These are phyloP conservation scores for Amylocystis lapponica DNA, from an alignment of 768 basidiomycete genomes.

Conservation along the genomic window DNA sequence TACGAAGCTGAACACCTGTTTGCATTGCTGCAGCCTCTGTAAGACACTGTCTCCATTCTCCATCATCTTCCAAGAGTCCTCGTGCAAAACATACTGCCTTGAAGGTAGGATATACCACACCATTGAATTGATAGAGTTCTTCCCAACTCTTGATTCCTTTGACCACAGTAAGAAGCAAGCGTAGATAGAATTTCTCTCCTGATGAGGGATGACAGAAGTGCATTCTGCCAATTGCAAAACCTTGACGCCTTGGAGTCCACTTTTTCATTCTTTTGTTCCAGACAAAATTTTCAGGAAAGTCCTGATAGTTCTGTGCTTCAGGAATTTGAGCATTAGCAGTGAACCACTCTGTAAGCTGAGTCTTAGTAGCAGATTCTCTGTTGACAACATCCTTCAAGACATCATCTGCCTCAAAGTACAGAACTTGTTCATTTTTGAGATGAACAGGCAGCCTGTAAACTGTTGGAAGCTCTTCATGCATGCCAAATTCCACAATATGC, in stretches of 20 bases:
- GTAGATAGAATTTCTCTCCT: constrained; percentile 37
- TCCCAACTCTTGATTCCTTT: constrained; percentile 28
- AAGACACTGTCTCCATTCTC: constrained; percentile 37
- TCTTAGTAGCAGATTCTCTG: constrained; percentile 12
- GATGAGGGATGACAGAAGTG: constrained; percentile 30
- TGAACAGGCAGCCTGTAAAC: constrained; percentile 40
- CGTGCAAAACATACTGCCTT: constrained; percentile 34
- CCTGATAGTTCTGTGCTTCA: constrained; percentile 24
- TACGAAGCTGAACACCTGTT: constrained; percentile 29
- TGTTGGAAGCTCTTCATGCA: constrained; percentile 28
- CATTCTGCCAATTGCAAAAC: constrained; percentile 36
- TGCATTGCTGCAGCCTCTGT: constrained; percentile 34
- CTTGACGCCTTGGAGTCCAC: constrained; percentile 27
- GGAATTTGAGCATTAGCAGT: constrained; percentile 8
- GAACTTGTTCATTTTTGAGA: constrained; percentile 29
- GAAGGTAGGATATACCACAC: constrained; percentile 24
- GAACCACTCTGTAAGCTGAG: constrained; percentile 28
- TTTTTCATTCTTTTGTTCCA: constrained; percentile 17
- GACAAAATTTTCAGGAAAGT: constrained; percentile 31
- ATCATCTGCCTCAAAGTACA: constrained; percentile 32
- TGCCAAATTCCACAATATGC: constrained; percentile 30
- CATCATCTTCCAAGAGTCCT: constrained; percentile 38
- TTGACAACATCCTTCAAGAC: constrained; percentile 10
- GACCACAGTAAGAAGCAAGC: constrained; percentile 33
- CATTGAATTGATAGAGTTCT: constrained; percentile 23